These are phyloP conservation scores for Oryza brachyantha DNA, from an alignment of 176 grass and related monocot genomes.

Conservation along the genomic window DNA sequence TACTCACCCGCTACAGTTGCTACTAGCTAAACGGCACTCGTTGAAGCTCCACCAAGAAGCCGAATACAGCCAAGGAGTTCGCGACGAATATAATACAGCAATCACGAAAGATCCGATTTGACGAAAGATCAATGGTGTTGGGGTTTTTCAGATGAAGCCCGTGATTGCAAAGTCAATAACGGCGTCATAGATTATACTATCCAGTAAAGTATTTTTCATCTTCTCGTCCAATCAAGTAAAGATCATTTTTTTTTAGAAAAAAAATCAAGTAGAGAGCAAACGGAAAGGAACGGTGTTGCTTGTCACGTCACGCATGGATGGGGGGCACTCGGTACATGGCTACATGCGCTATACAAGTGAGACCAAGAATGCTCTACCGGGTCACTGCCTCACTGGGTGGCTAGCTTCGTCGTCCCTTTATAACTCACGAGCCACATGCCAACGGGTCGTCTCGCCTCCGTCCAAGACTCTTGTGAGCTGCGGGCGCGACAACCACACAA, in stretches of 20 bases:
- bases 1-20: not conserved
- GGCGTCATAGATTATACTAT: not conserved
- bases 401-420: constrained; percentile 12
- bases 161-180: not conserved
- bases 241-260: no score
- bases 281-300: not conserved
- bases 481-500: not conserved
- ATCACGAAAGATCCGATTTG: not conserved
- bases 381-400: no score
- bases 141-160: not conserved
- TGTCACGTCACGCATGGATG: not conserved
- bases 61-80: not conserved
- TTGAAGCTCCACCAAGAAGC: not conserved
- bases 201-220: not conserved
- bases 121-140: not conserved
- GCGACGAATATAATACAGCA: not conserved
- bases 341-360: not conserved
- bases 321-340: not conserved
- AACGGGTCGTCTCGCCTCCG: not conserved
- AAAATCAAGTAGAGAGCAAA: not conserved
- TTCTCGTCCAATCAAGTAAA: not conserved
- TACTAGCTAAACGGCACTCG: not conserved
- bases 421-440: constrained; percentile 23
- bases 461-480: constrained; percentile 19
- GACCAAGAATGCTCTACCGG: not conserved